Evolutionary conservation across 805 yeast species (phyloP), one percentile per base, ranked within the genome.

Genomic region (Starmera caribaea): DNA sequence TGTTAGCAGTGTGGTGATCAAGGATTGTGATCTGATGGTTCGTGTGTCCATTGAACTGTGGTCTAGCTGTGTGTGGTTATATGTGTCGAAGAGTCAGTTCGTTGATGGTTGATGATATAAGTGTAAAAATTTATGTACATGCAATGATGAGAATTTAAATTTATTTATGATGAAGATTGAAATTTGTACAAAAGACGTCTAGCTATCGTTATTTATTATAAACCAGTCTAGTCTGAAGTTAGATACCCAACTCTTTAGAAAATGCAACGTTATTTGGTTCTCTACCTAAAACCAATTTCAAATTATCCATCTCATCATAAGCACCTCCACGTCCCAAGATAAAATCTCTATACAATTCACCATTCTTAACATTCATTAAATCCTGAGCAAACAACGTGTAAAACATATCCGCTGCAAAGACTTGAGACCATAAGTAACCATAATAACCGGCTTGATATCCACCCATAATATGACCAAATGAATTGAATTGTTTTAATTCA

Each of bases 401-500:
- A 63, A 73, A 86, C 55, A 86, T 82, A 58, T 86, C 95, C 7
- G 85, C 74, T 2, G 95, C 92, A 65, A 79, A 86, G 13, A 84
- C 95, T 52, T 79, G 79, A 3, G 94, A 82, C 79, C 87, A 86
- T 63, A 85, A 61, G 58, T 86, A 86, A 2, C 95, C 95, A 51
- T 86, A 86, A 61, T 86, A 86, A 10, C 89, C 78, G 40, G 84
- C 90, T 58, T 86, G 86, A 14, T 94, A 90, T 31, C 87, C 87
- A 66, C 80, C 74, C 57, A 84, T 74, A 40, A 74, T 70, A 55
- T 86, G 96, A 2, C 85, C 86, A 57, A 85, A 85, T 0, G 87
- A 77, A 28, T 80, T 77, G 53, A 74, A 83, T 4, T 92, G 92
- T 43, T 69, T 74, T n/a, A 80, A 73, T 16, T 59, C 50, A 21